Conservation (phyloP, 805 yeast species). For the Wickerhamomyces chambardii region DNA sequence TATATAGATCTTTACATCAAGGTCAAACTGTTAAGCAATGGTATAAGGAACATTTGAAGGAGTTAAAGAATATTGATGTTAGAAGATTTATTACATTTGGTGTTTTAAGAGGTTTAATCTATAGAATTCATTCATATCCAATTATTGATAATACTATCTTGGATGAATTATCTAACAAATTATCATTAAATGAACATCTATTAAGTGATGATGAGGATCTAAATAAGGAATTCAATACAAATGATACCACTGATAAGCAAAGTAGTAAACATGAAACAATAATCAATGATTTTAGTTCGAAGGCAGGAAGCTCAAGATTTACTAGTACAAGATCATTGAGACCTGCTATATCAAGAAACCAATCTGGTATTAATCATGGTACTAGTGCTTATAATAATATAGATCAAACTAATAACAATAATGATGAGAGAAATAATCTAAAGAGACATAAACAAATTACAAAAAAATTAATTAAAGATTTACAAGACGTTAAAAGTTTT, state of each 20-base stretch:
- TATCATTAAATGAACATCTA: conserved; percentile 4
- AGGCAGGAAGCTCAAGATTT: conserved; percentile 1
- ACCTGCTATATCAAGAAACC: conserved; percentile 16
- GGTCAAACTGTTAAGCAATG: conserved; percentile 75
- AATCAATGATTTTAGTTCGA: too few relatives aligned
- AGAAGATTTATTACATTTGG: conserved; percentile 87
- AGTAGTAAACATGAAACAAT: too few relatives aligned
- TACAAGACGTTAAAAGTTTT: conserved; percentile 44
- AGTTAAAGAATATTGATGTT: conserved; percentile 61
- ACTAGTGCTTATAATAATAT: conserved; percentile 1
- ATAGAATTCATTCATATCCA: conserved; percentile 75
- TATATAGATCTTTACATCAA: conserved; percentile 72
- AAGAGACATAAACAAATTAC: conserved; percentile 20
- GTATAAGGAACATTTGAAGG: conserved; percentile 58
- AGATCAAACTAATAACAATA: too few relatives aligned
- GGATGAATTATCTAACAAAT: conserved; percentile 5
- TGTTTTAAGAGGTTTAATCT: conserved; percentile 68
- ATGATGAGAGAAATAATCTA: not conserved
- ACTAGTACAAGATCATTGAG: conserved; percentile 7
- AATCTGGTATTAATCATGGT: conserved; percentile 11
- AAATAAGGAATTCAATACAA: not conserved
- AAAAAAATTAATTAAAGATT: conserved; percentile 29
- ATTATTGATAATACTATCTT: conserved; percentile 11
- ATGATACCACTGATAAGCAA: too few relatives aligned
- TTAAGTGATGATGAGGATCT: not conserved